Evolutionary conservation across 495 filamentous ascomycete species (phyloP).

Genomic region (Podospora anserina): DNA sequence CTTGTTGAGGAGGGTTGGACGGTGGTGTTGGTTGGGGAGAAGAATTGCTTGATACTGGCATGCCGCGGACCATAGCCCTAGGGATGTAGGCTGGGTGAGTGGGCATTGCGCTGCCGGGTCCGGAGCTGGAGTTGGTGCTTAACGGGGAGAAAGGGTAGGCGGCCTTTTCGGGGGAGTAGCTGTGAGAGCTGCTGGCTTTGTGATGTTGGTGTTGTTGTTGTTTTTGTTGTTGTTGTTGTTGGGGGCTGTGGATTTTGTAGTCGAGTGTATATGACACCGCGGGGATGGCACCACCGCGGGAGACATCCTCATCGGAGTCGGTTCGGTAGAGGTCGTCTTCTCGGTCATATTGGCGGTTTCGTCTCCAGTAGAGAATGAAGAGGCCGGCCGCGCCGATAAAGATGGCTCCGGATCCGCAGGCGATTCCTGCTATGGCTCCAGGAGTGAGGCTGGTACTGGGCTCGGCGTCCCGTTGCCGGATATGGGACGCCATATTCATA

Average conservation of each 20-base stretch:
- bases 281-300: slow-evolving; percentile 10
- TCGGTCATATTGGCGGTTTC: slow-evolving; percentile 32
- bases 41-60: slow-evolving; percentile 10
- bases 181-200: slow-evolving; percentile 26
- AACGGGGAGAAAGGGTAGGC: slow-evolving; percentile 21
- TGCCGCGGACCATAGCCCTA: slow-evolving; percentile 33
- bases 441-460: slow-evolving; percentile 32
- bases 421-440: slow-evolving; percentile 47
- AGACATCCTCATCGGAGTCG: slow-evolving; percentile 13
- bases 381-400: slow-evolving; percentile 38
- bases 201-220: slow-evolving; percentile 25
- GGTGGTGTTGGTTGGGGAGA: slow-evolving; percentile 7
- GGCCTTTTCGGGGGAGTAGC: slow-evolving; percentile 24
- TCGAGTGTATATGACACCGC: slow-evolving; percentile 33
- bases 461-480: slow-evolving; percentile 21
- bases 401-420: slow-evolving; percentile 35
- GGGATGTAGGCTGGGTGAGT: slow-evolving; percentile 50
- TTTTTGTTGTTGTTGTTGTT: slow-evolving; percentile 26
- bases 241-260: slow-evolving; percentile 28
- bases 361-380: slow-evolving; percentile 43
- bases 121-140: slow-evolving; percentile 21
- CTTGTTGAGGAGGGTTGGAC: slow-evolving; percentile 6
- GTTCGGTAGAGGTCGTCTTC: slow-evolving; percentile 20
- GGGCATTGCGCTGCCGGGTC: slow-evolving; percentile 34
- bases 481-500: slow-evolving; percentile 25